Evolutionary conservation across 169 alveolate species (phyloP).

Genomic region (Babesia caballi): DNA sequence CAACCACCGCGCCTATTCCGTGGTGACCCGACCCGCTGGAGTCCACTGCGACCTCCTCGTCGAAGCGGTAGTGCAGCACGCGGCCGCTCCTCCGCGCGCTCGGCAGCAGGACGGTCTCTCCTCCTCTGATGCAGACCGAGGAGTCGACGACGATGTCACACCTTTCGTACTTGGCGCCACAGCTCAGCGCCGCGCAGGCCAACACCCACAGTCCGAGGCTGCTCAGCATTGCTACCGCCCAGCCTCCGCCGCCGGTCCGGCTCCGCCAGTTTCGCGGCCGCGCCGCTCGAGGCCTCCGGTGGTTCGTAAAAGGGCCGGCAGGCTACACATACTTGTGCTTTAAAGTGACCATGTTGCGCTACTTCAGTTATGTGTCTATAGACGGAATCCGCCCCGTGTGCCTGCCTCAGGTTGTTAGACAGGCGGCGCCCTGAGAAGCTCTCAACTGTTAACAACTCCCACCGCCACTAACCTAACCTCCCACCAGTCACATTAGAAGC

Average conservation of each 20-base stretch:
- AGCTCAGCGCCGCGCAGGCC: not conserved
- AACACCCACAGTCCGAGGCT: not conserved
- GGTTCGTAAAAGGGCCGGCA: too few species aligned
- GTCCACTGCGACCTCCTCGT: slow-evolving; percentile 77
- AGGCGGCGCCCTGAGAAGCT: too few species aligned
- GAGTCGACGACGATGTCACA: slow-evolving; percentile 76
- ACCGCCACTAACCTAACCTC: too few species aligned
- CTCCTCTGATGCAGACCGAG: slow-evolving; percentile 71
- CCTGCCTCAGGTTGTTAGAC: too few species aligned
- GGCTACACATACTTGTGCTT: too few species aligned
- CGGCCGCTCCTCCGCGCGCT: slow-evolving; percentile 71
- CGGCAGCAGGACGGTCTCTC: slow-evolving; percentile 69
- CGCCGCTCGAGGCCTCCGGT: too few species aligned
- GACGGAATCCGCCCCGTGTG: too few species aligned
- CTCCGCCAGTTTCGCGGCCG: too few species aligned
- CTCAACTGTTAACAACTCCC: too few species aligned
- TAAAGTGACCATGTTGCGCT: too few species aligned
- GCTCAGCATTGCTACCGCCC: not conserved
- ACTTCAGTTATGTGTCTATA: too few species aligned
- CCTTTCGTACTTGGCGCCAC: slow-evolving; percentile 33
- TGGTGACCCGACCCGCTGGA: slow-evolving; percentile 82
- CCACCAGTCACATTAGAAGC: too few species aligned
- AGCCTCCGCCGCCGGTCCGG: not conserved
- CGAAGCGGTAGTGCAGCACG: slow-evolving; percentile 77
- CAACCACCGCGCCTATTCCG: slow-evolving; percentile 78